Evolutionary conservation across 2,329 filamentous ascomycete species (phyloP).

Genomic region (Acephala macrosclerotiorum): DNA sequence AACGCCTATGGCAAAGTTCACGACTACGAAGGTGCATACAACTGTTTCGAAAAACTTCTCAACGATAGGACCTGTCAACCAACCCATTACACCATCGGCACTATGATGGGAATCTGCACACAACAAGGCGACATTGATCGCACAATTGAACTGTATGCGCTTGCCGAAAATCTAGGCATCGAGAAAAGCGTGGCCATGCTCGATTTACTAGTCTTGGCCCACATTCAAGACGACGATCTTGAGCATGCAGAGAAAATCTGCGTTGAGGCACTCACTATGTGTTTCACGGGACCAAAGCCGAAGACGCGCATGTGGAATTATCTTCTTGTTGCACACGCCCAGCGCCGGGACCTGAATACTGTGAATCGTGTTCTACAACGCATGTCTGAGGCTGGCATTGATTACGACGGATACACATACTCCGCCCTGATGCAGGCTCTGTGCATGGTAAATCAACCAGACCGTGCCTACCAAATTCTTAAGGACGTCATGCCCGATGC

Average conservation of each 20-base stretch:
- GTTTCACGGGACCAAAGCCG: conserved; percentile 57
- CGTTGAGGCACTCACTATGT: conserved; percentile 58
- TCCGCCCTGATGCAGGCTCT: conserved; percentile 66
- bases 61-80: conserved; percentile 55
- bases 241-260: conserved; percentile 66
- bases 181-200: conserved; percentile 64
- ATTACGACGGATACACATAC: conserved; percentile 64
- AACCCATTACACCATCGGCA: conserved; percentile 71
- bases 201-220: conserved; percentile 71
- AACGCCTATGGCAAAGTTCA: conserved; percentile 71
- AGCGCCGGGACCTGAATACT: conserved; percentile 63
- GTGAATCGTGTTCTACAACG: conserved; percentile 59
- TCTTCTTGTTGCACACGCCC: conserved; percentile 73
- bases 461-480: conserved; percentile 61
- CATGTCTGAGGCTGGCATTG: conserved; percentile 60
- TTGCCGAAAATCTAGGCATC: conserved; percentile 63
- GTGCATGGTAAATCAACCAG: conserved; percentile 57
- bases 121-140: conserved; percentile 76
- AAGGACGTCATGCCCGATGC: conserved; percentile 57
- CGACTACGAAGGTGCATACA: conserved; percentile 71
- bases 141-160: conserved; percentile 69
- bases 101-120: conserved; percentile 76
- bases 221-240: conserved; percentile 63
- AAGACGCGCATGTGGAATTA: conserved; percentile 79
- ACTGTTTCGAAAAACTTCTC: conserved; percentile 68